Evolutionary conservation across 2,329 filamentous ascomycete genomes (phyloP).

Genomic region (Xylaria sp.): DNA sequence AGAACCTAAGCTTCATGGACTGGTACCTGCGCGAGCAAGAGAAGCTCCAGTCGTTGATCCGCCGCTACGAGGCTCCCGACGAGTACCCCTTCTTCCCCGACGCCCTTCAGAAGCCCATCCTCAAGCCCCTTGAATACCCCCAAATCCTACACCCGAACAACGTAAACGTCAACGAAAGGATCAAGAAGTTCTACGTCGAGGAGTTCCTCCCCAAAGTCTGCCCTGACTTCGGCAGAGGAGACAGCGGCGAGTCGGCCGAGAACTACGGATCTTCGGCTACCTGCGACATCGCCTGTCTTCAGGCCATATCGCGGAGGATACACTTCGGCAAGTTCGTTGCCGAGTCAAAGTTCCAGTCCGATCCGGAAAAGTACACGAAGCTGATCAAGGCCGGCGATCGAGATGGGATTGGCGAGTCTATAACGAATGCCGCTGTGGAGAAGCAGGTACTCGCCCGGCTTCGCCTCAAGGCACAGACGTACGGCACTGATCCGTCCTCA

Average conservation of each 20-base stretch:
- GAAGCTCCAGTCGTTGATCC: constrained; percentile 88
- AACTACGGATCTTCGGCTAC: constrained; percentile 96
- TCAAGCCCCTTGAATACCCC: constrained; percentile 90
- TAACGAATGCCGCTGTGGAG: constrained; percentile 91
- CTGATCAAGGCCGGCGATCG: constrained; percentile 86
- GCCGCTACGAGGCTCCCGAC: constrained; percentile 94
- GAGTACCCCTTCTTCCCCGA: constrained; percentile 97
- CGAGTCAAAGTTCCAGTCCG: constrained; percentile 90
- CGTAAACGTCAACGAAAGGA: constrained; percentile 88
- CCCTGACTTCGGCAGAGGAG: constrained; percentile 77
- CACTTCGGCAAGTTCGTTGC: constrained; percentile 99
- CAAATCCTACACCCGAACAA: constrained; percentile 86
- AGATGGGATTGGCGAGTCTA: constrained; percentile 85
- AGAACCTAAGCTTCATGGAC: constrained; percentile 82
- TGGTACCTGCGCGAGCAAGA: constrained; percentile 94
- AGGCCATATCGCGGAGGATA: constrained; percentile 88
- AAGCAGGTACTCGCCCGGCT: constrained; percentile 89
- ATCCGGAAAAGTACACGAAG: constrained; percentile 81
- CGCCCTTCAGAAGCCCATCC: constrained; percentile 79
- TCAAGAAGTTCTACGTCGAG: constrained; percentile 86
- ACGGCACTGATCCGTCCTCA: constrained; percentile 87
- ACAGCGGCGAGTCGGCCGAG: constrained; percentile 86
- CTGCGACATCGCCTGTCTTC: constrained; percentile 88
- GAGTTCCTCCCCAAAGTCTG: constrained; percentile 87
- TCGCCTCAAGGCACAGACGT: constrained; percentile 89